Evolutionary conservation across 1,284 basidiomycete species (phyloP).

Genomic region (Exsudoporus floridanus): DNA sequence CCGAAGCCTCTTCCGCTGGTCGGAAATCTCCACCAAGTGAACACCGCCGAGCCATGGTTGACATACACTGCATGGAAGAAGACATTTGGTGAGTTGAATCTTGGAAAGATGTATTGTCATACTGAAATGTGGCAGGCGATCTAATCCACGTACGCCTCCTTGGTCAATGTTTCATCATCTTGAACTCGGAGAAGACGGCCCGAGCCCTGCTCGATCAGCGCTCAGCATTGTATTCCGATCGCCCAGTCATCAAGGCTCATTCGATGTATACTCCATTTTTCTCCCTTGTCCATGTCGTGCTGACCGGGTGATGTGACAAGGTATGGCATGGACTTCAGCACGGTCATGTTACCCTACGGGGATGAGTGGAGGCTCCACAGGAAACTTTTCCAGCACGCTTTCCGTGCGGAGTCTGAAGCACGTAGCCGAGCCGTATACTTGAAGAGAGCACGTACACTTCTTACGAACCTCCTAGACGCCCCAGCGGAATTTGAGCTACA

Average conservation of each 20-base stretch:
- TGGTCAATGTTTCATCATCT: conserved; percentile 21
- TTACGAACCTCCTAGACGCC: conserved; percentile 23
- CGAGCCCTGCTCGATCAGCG: conserved; percentile 27
- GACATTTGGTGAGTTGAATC: conserved; percentile 14
- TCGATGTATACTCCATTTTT: conserved; percentile 12
- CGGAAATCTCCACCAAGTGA: conserved; percentile 22
- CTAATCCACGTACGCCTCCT: conserved; percentile 25
- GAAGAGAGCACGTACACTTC: conserved; percentile 16
- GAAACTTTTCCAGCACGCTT: conserved; percentile 29
- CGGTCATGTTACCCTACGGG: conserved; percentile 27
- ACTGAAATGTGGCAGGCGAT: conserved; percentile 18
- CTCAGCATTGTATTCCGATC: conserved; percentile 27
- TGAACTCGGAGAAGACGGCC: conserved; percentile 28
- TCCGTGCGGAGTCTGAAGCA: conserved; percentile 19
- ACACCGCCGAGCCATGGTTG: conserved; percentile 23
- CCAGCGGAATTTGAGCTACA: conserved; percentile 26
- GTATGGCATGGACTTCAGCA: conserved; percentile 25
- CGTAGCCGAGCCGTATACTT: conserved; percentile 18
- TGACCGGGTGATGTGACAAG: conserved; percentile 9
- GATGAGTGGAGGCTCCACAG: conserved; percentile 26
- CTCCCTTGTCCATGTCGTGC: not conserved
- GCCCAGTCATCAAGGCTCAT: conserved; percentile 19
- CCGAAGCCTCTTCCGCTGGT: conserved; percentile 24
- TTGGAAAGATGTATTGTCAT: not conserved
- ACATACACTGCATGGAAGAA: conserved; percentile 26